Evolutionary conservation across 2,329 filamentous ascomycete species (phyloP).

Genomic region (Phaeosphaeriaceae sp.): DNA sequence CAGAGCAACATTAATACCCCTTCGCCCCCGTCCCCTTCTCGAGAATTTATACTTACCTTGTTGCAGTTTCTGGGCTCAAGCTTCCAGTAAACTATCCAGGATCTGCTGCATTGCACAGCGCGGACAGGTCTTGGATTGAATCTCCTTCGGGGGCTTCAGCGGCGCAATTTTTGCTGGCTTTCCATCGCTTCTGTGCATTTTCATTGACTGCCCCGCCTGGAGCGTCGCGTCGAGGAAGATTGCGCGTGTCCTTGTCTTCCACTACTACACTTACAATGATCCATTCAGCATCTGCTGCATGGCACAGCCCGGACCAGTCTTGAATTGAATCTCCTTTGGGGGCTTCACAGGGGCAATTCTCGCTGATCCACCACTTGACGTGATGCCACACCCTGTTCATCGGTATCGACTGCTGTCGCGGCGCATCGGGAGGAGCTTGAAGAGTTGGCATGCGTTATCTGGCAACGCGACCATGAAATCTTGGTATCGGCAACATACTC

Average conservation of each 20-base stretch:
- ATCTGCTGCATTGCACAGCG: slow-evolving; percentile 49
- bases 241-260: not conserved
- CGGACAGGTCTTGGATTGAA: slow-evolving; percentile 39
- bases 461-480: too few species aligned
- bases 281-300: slow-evolving; percentile 44
- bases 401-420: too few species aligned
- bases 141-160: slow-evolving; percentile 44
- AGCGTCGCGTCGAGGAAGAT: slow-evolving; percentile 49
- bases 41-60: slow-evolving; percentile 31
- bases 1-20: slow-evolving; percentile 1
- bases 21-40: not conserved
- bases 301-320: slow-evolving; percentile 46
- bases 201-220: slow-evolving; percentile 46
- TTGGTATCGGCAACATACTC: too few species aligned
- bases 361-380: too few species aligned
- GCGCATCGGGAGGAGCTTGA: too few species aligned
- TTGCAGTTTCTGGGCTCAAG: slow-evolving; percentile 40
- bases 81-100: slow-evolving; percentile 32
- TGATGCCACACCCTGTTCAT: too few species aligned
- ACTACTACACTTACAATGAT: too few species aligned
- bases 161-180: slow-evolving; percentile 39
- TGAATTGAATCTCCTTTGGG: slow-evolving; percentile 43
- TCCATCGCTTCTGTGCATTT: slow-evolving; percentile 28
- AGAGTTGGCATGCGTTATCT: too few species aligned
- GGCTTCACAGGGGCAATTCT: slow-evolving; percentile 42